phyloP scores from a whole-genome alignment of 208 protist species.

The Trypanosoma theileri region DNA sequence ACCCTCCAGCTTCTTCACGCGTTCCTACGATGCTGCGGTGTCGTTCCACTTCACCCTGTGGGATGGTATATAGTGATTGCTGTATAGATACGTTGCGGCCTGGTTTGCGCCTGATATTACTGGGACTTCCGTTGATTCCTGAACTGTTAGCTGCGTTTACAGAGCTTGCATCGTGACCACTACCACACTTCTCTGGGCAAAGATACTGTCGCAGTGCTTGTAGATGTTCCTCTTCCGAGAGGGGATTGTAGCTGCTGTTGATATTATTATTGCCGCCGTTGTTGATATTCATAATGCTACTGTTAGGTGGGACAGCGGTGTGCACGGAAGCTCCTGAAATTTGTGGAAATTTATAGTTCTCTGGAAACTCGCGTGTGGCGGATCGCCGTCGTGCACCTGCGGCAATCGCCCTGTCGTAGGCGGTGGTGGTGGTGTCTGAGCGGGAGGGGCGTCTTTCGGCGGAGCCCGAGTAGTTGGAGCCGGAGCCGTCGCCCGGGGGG shows the following conservation, averaged over 20 bases:
- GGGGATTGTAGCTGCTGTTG: conserved; percentile 13
- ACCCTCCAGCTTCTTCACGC: conserved; percentile 2
- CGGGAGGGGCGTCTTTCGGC: too few species aligned
- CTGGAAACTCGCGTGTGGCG: too few species aligned
- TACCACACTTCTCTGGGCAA: conserved; percentile 24
- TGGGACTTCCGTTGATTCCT: too few species aligned
- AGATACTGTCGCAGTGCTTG: conserved; percentile 58
- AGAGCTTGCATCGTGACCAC: neutral
- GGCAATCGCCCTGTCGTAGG: too few species aligned
- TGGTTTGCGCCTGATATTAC: too few species aligned
- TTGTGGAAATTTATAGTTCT: too few species aligned
- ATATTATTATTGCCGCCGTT: neutral
- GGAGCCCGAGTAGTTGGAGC: too few species aligned
- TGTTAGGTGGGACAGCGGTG: too few species aligned
- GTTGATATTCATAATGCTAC: neutral
- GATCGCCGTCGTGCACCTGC: too few species aligned
- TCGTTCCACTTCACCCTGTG: neutral
- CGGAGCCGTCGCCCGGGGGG: neutral
- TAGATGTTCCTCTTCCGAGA: conserved; percentile 56
- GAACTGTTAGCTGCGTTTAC: neutral
- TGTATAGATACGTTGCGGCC: neutral
- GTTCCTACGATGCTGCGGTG: conserved; percentile 1
- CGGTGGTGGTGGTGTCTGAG: too few species aligned
- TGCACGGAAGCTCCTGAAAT: too few species aligned
- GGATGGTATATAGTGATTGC: neutral